Evolutionary conservation across 345 rosid species (phyloP), one percentile per base, ranked within the genome.

Genomic region (Kandelia obovata): DNA sequence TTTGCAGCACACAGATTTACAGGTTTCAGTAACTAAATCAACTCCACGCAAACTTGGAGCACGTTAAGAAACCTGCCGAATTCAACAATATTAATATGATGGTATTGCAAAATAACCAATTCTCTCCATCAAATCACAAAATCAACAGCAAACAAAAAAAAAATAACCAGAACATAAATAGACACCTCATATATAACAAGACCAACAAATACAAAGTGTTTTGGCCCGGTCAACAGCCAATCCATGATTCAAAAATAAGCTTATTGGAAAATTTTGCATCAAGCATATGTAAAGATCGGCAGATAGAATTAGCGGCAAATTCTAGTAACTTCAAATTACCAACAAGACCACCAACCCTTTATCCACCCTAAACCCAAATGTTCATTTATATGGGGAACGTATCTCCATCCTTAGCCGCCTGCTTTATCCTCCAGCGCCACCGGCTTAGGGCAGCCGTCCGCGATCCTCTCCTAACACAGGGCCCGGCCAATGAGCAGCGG

Each of bases 401-500:
- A 82, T 78, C 88, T 77, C n/a, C n/a, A n/a, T n/a, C n/a, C 70
- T 78, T 84, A 32, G 78, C 69, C 2, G 72, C 77, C 74, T 78
- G 82, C 78, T 80, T 87, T n/a, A n/a, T 25, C 88, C 89, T 0
- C n/a, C n/a, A n/a, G n/a, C n/a, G 86, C 78, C 15, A 85, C 92
- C 4, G 85, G n/a, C n/a, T n/a, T n/a, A n/a, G 89, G 0, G 73
- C 82, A 0, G 80, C 86, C 1, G 92, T n/a, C 89, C 6, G 89
- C 77, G 9, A 85, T 62, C 21, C 89, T n/a, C 92, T 17, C 92
- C 92, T n/a, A n/a, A n/a, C n/a, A n/a, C 4, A 85, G 51, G 0
- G 81, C 88, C 34, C 92, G 90, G 0, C 86, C 90, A 19, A 84
- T 69, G n/a, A 16, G 86, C 86, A 47, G 88, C 92, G 0, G 88